Evolutionary conservation across 2,329 filamentous ascomycete genomes (phyloP).

Genomic region (Phaeosphaeria sp.): DNA sequence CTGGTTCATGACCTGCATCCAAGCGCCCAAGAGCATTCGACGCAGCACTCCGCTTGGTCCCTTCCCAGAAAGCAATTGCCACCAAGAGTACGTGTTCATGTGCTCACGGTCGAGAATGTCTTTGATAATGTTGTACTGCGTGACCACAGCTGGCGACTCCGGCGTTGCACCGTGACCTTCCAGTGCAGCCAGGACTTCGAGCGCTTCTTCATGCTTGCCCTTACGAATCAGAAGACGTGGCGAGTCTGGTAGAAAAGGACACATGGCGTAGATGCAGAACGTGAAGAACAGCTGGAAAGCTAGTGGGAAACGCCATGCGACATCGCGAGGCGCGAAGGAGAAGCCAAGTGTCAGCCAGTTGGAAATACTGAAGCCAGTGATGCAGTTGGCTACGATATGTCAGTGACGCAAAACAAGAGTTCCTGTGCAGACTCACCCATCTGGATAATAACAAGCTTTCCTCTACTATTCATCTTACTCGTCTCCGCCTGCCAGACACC

Average conservation of each 20-base stretch:
- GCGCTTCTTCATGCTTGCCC: slow-evolving; percentile 55
- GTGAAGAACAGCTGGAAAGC: slow-evolving; percentile 65
- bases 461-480: slow-evolving; percentile 54
- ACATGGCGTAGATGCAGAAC: slow-evolving; percentile 60
- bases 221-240: slow-evolving; percentile 61
- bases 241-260: slow-evolving; percentile 52
- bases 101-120: slow-evolving; percentile 54
- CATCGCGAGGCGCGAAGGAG: slow-evolving; percentile 47
- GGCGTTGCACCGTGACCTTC: slow-evolving; percentile 49
- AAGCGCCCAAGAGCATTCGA: slow-evolving; percentile 55
- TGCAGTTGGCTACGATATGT: slow-evolving; percentile 44
- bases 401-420: background rate
- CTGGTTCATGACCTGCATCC: slow-evolving; percentile 57
- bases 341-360: slow-evolving; percentile 54
- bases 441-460: slow-evolving; percentile 56
- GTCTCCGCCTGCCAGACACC: slow-evolving; percentile 58
- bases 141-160: slow-evolving; percentile 43
- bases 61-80: slow-evolving; percentile 51
- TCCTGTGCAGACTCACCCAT: slow-evolving; percentile 35
- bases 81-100: slow-evolving; percentile 54
- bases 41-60: slow-evolving; percentile 52
- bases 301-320: slow-evolving; percentile 58
- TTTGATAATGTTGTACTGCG: slow-evolving; percentile 49
- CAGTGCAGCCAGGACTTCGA: slow-evolving; percentile 44
- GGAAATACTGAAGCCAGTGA: slow-evolving; percentile 53